phyloP scores from a whole-genome alignment of 108 stramenopile genomes.

The Discostella stelligeroides region DNA sequence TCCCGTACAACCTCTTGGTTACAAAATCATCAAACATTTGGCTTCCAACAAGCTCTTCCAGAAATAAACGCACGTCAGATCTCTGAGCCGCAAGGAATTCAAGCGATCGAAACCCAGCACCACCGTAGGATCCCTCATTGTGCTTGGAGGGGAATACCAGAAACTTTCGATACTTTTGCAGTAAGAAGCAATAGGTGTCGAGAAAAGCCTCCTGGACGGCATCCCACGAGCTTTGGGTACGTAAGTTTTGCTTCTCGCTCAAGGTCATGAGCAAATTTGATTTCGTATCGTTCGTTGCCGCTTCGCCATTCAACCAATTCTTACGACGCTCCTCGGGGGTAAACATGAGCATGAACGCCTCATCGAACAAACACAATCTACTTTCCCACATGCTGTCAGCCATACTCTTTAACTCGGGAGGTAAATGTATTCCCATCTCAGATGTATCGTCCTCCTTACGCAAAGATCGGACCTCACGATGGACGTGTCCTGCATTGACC shows the following conservation, averaged over 20 bases:
- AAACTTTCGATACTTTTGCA: constrained; percentile 84
- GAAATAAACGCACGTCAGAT: constrained; percentile 67
- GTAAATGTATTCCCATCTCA: constrained; percentile 69
- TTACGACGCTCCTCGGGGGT: constrained; percentile 79
- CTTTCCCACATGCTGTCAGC: constrained; percentile 84
- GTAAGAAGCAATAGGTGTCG: constrained; percentile 75
- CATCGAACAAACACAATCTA: constrained; percentile 71
- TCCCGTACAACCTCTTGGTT: constrained; percentile 83
- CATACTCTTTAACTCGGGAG: constrained; percentile 70
- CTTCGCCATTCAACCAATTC: constrained; percentile 76
- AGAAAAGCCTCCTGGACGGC: constrained; percentile 85
- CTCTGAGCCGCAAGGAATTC: constrained; percentile 74
- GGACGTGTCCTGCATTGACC: constrained; percentile 69
- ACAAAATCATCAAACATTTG: constrained; percentile 90
- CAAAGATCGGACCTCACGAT: constrained; percentile 70
- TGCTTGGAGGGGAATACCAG: constrained; percentile 85
- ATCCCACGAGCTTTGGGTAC: constrained; percentile 79
- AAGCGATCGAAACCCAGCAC: constrained; percentile 75
- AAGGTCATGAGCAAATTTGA: constrained; percentile 58
- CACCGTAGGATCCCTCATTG: constrained; percentile 75
- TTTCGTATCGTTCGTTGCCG: neutral
- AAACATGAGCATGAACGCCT: constrained; percentile 79
- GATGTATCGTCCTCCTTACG: constrained; percentile 70
- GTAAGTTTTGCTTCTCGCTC: constrained; percentile 50
- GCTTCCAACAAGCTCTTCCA: constrained; percentile 70